Evolutionary conservation across 2,329 filamentous ascomycete genomes (phyloP).

Genomic region (Diaporthe australafricana): DNA sequence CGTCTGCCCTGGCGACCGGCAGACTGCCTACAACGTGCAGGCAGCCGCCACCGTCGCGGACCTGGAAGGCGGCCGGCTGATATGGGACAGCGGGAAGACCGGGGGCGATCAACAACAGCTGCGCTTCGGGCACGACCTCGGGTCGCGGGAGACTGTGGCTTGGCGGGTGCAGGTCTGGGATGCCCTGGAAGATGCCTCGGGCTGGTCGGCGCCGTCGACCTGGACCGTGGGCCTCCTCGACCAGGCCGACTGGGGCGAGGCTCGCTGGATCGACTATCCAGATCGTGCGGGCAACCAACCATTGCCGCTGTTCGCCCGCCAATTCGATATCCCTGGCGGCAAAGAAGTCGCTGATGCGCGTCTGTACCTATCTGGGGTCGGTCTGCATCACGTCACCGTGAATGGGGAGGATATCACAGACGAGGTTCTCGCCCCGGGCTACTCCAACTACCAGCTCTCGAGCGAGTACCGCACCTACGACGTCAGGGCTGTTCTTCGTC

Average conservation of each 20-base stretch:
- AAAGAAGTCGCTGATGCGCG: background rate
- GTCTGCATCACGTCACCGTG: constrained; percentile 31
- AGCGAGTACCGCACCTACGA: constrained; percentile 34
- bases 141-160: constrained; percentile 7
- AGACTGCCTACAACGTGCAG: constrained; percentile 31
- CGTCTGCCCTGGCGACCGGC: constrained; percentile 30
- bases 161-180: constrained; percentile 31
- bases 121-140: background rate
- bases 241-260: constrained; percentile 26
- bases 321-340: background rate
- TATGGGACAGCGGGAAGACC: constrained; percentile 24
- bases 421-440: constrained; percentile 31
- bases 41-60: constrained; percentile 24
- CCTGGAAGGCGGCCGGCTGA: constrained; percentile 24
- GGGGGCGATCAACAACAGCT: constrained; percentile 1
- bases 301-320: background rate
- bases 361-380: constrained; percentile 12
- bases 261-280: background rate
- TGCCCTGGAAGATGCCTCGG: constrained; percentile 16
- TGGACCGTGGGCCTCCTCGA: constrained; percentile 31
- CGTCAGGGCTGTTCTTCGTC: background rate
- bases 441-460: constrained; percentile 35
- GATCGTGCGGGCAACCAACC: background rate
- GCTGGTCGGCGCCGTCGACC: constrained; percentile 29
- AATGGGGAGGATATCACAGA: constrained; percentile 33